Conservation (phyloP, 192 early-diverging fungal genomes). For the Diversispora epigaea region DNA sequence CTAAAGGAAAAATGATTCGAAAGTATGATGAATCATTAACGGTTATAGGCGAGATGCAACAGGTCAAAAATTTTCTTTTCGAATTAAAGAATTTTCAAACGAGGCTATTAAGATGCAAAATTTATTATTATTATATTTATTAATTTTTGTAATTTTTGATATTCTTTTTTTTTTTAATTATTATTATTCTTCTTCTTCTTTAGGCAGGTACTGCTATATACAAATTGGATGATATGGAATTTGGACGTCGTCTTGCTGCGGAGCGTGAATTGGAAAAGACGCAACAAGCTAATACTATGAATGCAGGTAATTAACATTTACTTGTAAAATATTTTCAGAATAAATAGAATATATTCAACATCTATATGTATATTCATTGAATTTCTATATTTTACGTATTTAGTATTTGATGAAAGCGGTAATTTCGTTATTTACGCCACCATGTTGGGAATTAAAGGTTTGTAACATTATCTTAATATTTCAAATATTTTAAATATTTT, state of each 20-base stretch:
- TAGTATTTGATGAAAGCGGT: slow-evolving; percentile 89
- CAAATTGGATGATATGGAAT: slow-evolving; percentile 96
- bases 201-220: slow-evolving; percentile 71
- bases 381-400: slow-evolving; percentile 1
- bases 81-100: background rate
- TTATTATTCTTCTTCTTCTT: background rate
- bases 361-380: too few species aligned
- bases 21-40: slow-evolving; percentile 90
- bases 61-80: slow-evolving; percentile 45
- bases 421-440: slow-evolving; percentile 89
- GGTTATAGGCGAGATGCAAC: slow-evolving; percentile 85
- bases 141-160: slow-evolving; percentile 8
- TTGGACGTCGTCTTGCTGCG: slow-evolving; percentile 86
- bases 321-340: too few species aligned
- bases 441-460: slow-evolving; percentile 89
- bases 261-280: slow-evolving; percentile 86
- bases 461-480: background rate
- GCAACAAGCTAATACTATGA: slow-evolving; percentile 59
- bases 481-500: background rate
- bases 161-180: background rate
- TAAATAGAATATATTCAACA: too few species aligned
- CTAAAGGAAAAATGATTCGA: slow-evolving; percentile 80
- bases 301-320: slow-evolving; percentile 53
- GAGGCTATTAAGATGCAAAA: background rate
- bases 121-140: background rate